Evolutionary conservation across 306 rosid species (phyloP), one percentile per base, ranked within the genome.

Genomic region (Rosa chinensis): DNA sequence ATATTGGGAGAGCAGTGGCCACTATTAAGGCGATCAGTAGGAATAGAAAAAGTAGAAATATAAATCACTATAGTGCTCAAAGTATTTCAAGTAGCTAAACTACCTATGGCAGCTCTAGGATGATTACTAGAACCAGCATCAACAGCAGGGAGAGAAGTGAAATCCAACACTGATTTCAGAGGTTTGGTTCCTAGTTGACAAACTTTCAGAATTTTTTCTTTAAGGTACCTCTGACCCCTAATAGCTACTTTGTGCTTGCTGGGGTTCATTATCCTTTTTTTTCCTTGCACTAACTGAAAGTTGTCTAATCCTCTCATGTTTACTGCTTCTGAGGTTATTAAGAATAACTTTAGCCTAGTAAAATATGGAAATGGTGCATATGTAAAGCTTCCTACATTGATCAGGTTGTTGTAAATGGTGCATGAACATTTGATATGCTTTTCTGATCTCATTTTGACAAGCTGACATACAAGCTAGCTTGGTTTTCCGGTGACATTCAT

Each of bases 281-380:
- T 42, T 4, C 67, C 72, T 61, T 48, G 78, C 73, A 70, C 76
- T 82, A 82, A 85, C 74, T 40, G 73, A 50, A 20, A 20, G 21
- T 20, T 56, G 28, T 56, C 23, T 53, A 53, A 17, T 53, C 0
- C 13, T 50, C 56, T 53, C 23, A 10, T 23, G 32, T n/a, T 17
- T 55, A 3, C 64, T 9, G 12, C 14, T 32, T 56, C 64, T n/a
- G 6, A 21, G 63, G 28, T 56, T 53, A 6, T 16, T 16, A 25
- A 25, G 28, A 25, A 25, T 25, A 25, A 25, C 28, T 14, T 16
- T 50, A 50, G n/a, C 58, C 58, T 17, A 49, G 55, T 50, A 50
- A 50, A 16, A 50, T 50, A 14, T 50, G 55, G 20, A 50, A 14
- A 50, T 50, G 45, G 8, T 43, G 44, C 44, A 25, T 25, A 25